Base-by-base conservation (phyloP, 2,329 filamentous ascomycete genomes). In the Penicillium verrucosum region DNA sequence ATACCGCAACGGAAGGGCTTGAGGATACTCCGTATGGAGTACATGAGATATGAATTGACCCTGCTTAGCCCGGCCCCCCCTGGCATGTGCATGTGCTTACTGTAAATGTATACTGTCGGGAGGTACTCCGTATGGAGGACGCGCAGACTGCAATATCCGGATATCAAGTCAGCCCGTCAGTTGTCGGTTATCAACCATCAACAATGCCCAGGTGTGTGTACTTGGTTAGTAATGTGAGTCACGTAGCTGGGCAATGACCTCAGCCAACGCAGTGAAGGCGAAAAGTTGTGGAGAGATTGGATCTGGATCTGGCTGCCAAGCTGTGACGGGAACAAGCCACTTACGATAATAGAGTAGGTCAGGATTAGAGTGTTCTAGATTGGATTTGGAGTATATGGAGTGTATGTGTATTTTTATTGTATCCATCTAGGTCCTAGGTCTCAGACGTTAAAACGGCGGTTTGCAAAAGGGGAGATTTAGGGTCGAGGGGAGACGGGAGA, bases 1-100 rank as follows among this genome's bases (percentile, higher is more conserved):
- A 43, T 37, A 42, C 45, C 52, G 29, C 29, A 5, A 29, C 34
- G 42, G 43, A 34, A 23, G n/a, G 21, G 27, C 21, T 47, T 40
- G 27, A 4, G 30, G 9, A 37, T 27, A 27, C 25, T 21, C 21
- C 21, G 21, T 37, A 18, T 2, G 18, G 18, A 18, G 18, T 18
- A 21, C 32, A 38, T 18, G 25, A 7, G 27, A 32, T 54, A 27
- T 2, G 30, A 32, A 43, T 27, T 32, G 21, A 12, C 30, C 21
- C 8, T 14, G 21, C 14, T 14, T 32, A 2, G 21, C 21, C 21
- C 18, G 30, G 11, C 30, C 29, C 23, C 30, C 46, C 46, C 46
- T 40, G 23, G 11, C 23, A 27, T 27, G 46, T 49, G 46, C 46
- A 49, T 49, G 34, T 49, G 46, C 34, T 49, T 50, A 41, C 47